Base-by-base conservation (phyloP, 2,329 filamentous ascomycete genomes). In the Fusarium tupiense region DNA sequence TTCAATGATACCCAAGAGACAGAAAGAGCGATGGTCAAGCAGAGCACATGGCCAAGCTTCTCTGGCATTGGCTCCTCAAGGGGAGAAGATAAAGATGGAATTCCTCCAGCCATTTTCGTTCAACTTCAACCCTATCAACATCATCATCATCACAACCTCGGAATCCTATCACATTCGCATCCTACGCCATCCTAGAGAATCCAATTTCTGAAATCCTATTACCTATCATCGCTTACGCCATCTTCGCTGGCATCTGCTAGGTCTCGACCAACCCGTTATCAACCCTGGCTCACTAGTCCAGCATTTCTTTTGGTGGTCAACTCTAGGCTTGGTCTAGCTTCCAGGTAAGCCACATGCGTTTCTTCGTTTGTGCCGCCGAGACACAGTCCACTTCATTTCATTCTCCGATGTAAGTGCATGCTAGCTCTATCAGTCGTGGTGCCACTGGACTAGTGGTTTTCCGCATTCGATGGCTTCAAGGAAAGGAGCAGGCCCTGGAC, bases 381-480 rank as follows among this genome's bases (percentile, higher is more conserved):
- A 75, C 73, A 70, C 37, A 49, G 43, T 70, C 61, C 47, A 49
- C 41, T 71, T 78, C 77, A 79, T 79, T 79, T 70, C 67, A 70
- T 79, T 70, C 62, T 59, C 64, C 62, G 74, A 64, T 73, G 64
- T 53, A 64, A 63, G 63, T 64, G 61, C 35, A 65, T 53, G 31
- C 60, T 77, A 74, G 75, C 68, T 73, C 43, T 67, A 63, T 72
- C 69, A 57, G 72, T 64, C 57, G 41, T 57, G 70, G 75, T 68
- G 75, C 57, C 63, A 54, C 66, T 68, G 43, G 40, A 73, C 76
- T 78, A 78, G 76, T 71, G 71, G 69, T 76, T 75, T 64, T 64
- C 46, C 61, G 50, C 60, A 58, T 59, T 60, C 50, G 64, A 76
- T 76, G 69, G 47, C 62, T 67, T 76, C 64, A 63, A 60, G 58